Percentiles rank a stretch among this genome's conserved stretches.
phyloP scores from a whole-genome alignment of 176 grass and related monocot genomes.

The Carex myosuroides region DNA sequence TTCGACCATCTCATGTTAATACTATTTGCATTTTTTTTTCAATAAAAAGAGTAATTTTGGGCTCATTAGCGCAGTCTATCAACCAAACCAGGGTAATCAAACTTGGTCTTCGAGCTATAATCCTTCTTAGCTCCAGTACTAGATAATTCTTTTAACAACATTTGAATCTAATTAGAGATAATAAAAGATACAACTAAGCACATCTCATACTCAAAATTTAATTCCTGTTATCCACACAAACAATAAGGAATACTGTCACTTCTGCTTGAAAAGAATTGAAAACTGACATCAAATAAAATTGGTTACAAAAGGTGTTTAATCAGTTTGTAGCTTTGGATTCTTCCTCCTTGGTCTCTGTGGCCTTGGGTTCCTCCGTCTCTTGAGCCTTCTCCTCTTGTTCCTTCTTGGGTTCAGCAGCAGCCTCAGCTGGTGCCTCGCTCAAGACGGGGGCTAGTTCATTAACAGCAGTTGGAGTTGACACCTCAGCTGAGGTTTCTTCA shows the following conservation, averaged over 20 bases:
- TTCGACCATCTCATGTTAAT: slow-evolving; percentile 6
- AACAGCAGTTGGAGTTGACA: neutral
- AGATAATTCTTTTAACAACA: neutral
- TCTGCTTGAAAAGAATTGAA: neutral
- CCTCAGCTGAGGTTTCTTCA: slow-evolving; percentile 13
- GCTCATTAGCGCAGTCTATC: neutral
- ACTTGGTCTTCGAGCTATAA: neutral
- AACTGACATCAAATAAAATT: neutral
- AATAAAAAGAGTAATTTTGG: neutral
- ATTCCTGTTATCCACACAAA: too few species aligned
- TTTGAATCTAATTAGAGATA: slow-evolving; percentile 5
- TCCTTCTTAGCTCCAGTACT: neutral
- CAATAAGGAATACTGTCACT: neutral
- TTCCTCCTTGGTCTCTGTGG: slow-evolving; percentile 4
- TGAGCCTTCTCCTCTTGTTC: slow-evolving; percentile 6
- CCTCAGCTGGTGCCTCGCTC: slow-evolving; percentile 16
- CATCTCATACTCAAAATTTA: slow-evolving; percentile 14
- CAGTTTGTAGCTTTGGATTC: slow-evolving; percentile 13
- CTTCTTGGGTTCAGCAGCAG: slow-evolving; percentile 3
- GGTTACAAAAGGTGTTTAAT: neutral
- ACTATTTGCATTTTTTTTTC: neutral
- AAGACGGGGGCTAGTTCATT: slow-evolving; percentile 25
- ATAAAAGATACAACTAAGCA: neutral
- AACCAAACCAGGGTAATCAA: neutral
- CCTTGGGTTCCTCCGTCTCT: slow-evolving; percentile 5